Conservation (phyloP, 2,329 filamentous ascomycete species). For the Hymenoscyphus repandus region DNA sequence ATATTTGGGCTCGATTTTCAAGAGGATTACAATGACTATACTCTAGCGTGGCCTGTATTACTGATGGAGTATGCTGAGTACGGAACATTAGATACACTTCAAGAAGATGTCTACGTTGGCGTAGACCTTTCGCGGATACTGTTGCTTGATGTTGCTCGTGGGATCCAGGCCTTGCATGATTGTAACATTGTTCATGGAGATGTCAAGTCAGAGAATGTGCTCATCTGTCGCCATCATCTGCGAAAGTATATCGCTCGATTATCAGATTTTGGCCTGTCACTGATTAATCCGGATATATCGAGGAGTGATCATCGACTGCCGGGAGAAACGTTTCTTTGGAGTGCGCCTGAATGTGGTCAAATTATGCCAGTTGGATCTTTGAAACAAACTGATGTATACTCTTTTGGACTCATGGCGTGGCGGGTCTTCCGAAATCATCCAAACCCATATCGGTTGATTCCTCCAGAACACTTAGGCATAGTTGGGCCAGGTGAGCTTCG, state of each 20-base stretch:
- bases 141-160: constrained; percentile 5
- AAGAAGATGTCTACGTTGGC: not conserved
- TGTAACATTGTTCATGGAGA: constrained; percentile 8
- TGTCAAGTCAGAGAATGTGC: constrained; percentile 9
- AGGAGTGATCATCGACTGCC: not conserved
- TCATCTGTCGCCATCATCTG: constrained; percentile 2
- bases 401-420: constrained; percentile 5
- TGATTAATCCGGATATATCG: constrained; percentile 4
- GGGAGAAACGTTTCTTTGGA: constrained; percentile 1
- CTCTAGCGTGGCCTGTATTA: constrained; percentile 1
- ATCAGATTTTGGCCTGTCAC: constrained; percentile 4
- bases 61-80: constrained; percentile 11
- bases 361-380: constrained; percentile 1
- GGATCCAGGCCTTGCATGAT: constrained; percentile 3
- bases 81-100: constrained; percentile 6
- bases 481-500: not conserved
- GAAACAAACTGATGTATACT: constrained; percentile 5
- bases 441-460: constrained; percentile 1
- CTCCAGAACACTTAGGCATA: not conserved
- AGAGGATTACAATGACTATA: constrained; percentile 2
- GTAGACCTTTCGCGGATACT: not conserved
- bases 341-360: not conserved
- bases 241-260: constrained; percentile 4
- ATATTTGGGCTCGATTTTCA: constrained; percentile 2
- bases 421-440: not conserved